Percentiles rank a stretch among this genome's conserved stretches.
Conservation (phyloP, 2,329 filamentous ascomycete species). For the Ambrosiella cleistominuta region DNA sequence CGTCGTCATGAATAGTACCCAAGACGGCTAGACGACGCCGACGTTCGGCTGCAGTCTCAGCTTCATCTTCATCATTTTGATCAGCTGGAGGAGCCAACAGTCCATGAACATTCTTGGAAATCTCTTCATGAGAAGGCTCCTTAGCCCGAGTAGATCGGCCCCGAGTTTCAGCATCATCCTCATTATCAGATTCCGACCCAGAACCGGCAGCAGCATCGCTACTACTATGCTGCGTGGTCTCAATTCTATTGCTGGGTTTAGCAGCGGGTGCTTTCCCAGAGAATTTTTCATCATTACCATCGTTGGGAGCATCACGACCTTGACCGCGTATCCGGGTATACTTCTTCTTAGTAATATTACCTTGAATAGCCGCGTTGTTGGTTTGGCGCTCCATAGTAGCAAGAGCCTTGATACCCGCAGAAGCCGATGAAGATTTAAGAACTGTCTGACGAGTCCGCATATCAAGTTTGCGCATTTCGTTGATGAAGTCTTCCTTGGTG, state of each 20-base stretch:
- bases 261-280: background rate
- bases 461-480: constrained; percentile 55
- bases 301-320: too few relatives aligned
- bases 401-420: constrained; percentile 25
- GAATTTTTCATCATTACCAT: background rate
- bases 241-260: background rate
- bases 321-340: background rate
- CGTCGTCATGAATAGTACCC: constrained; percentile 32
- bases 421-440: constrained; percentile 32
- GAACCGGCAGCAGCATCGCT: background rate
- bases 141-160: background rate
- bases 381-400: constrained; percentile 25
- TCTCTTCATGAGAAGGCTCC: background rate
- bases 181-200: constrained; percentile 1
- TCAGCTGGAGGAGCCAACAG: background rate
- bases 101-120: background rate
- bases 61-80: constrained; percentile 36
- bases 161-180: background rate
- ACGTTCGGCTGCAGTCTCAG: constrained; percentile 60
- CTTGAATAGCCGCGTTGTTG: background rate
- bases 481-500: constrained; percentile 66
- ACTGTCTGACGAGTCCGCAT: constrained; percentile 41
- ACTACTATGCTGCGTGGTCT: background rate
- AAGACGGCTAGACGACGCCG: constrained; percentile 57
- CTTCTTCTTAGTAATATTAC: constrained; percentile 1